A percentile compares a stretch with the other conserved stretches of the same genome.
phyloP scores from a whole-genome alignment of 352 stramenopile genomes.

The Plasmopara muralis region DNA sequence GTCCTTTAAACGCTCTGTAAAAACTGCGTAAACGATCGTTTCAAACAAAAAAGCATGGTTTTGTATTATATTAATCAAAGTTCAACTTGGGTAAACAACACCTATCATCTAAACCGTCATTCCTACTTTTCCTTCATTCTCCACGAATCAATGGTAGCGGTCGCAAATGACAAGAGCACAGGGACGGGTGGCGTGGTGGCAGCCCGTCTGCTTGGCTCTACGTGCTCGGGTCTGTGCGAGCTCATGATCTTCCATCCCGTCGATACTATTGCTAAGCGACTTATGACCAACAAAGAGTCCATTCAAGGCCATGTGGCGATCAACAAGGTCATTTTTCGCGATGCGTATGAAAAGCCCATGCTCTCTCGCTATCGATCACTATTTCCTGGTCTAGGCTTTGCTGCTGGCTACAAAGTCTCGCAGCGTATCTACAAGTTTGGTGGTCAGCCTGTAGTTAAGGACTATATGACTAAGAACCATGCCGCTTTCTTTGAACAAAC shows the following conservation, averaged over 20 bases:
- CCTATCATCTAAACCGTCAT: conserved; percentile 5
- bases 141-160: conserved; percentile 33
- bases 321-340: conserved; percentile 86
- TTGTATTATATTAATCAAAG: background rate
- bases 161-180: conserved; percentile 37
- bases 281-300: conserved; percentile 89
- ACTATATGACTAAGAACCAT: conserved; percentile 89
- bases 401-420: conserved; percentile 94
- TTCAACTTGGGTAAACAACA: conserved; percentile 7
- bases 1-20: too few species aligned
- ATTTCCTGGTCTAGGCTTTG: conserved; percentile 90
- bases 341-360: conserved; percentile 73
- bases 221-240: conserved; percentile 88
- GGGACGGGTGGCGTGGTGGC: conserved; percentile 42
- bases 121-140: conserved; percentile 11
- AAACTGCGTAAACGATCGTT: too few species aligned
- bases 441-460: conserved; percentile 90
- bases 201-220: conserved; percentile 87
- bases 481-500: conserved; percentile 77
- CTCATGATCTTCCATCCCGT: conserved; percentile 94
- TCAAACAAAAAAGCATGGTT: too few species aligned
- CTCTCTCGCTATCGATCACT: conserved; percentile 79
- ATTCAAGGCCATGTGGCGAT: conserved; percentile 44
- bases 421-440: conserved; percentile 97
- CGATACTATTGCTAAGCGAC: conserved; percentile 92